These are phyloP conservation scores for Phytophthora pistaciae DNA, from an alignment of 352 stramenopile genomes.

Conservation along the genomic window DNA sequence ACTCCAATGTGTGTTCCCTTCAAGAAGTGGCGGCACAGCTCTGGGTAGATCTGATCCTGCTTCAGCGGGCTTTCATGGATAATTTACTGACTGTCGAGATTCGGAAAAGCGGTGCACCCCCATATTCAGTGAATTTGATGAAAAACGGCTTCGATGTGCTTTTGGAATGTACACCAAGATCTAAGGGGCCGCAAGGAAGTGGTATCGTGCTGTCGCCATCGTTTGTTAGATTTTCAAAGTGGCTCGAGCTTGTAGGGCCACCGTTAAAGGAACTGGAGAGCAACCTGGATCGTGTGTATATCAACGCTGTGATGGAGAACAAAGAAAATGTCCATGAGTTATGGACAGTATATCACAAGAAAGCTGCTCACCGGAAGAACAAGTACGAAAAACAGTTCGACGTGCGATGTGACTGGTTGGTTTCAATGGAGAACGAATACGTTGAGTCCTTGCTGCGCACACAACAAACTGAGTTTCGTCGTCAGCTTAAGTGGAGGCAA, in stretches of 20 bases:
- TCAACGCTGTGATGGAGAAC: constrained; percentile 56
- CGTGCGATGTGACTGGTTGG: constrained; percentile 51
- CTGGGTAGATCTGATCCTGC: constrained; percentile 77
- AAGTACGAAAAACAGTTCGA: constrained; percentile 60
- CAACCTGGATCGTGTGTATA: constrained; percentile 66
- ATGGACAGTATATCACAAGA: constrained; percentile 64
- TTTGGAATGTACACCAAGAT: constrained; percentile 37
- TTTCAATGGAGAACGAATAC: constrained; percentile 43
- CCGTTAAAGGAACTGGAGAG: constrained; percentile 75
- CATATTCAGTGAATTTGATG: constrained; percentile 82
- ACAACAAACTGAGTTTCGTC: constrained; percentile 62
- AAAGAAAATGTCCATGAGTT: constrained; percentile 65
- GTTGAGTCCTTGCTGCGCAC: constrained; percentile 47
- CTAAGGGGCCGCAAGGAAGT: constrained; percentile 14
- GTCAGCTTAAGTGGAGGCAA: constrained; percentile 76
- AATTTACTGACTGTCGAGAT: constrained; percentile 77
- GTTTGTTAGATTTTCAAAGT: constrained; percentile 68
- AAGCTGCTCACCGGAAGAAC: constrained; percentile 27
- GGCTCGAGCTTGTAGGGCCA: constrained; percentile 74
- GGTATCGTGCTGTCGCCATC: constrained; percentile 17
- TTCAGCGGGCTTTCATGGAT: constrained; percentile 59
- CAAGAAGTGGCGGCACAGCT: constrained; percentile 63
- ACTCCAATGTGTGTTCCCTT: constrained; percentile 39
- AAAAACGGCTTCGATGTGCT: constrained; percentile 82
- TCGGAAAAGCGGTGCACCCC: constrained; percentile 47